Conservation (phyloP, 495 filamentous ascomycete genomes). For the Trichoderma parareesei region DNA sequence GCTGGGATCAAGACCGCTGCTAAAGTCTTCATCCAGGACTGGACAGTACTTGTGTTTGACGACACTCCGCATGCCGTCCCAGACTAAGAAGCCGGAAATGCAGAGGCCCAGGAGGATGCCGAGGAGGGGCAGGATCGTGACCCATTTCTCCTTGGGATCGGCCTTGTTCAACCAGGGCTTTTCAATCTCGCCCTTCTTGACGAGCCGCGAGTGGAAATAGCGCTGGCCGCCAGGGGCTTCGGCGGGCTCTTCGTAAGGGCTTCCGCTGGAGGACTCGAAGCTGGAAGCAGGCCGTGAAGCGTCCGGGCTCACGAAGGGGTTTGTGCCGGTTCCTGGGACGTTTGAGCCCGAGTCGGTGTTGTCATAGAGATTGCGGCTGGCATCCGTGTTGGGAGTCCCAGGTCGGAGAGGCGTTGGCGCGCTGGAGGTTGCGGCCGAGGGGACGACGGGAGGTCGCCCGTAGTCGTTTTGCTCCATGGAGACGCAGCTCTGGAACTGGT, state of each 20-base stretch:
- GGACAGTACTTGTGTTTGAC: conserved; percentile 67
- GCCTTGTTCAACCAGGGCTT: conserved; percentile 60
- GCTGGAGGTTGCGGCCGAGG: conserved; percentile 21
- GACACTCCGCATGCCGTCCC: conserved; percentile 59
- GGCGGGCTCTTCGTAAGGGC: conserved; percentile 21
- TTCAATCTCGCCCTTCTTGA: conserved; percentile 61
- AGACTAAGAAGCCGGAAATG: conserved; percentile 60
- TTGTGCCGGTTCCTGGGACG: conserved; percentile 22
- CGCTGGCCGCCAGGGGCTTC: conserved; percentile 28
- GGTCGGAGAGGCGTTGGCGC: conserved; percentile 29
- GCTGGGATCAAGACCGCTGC: conserved; percentile 46
- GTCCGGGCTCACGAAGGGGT: conserved; percentile 52
- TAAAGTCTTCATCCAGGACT: conserved; percentile 63
- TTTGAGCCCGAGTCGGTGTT: conserved; percentile 29
- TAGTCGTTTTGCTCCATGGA: conserved; percentile 19
- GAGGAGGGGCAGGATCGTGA: conserved; percentile 65
- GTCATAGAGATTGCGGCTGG: conserved; percentile 24
- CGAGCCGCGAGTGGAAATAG: conserved; percentile 69
- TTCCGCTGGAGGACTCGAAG: conserved; percentile 38
- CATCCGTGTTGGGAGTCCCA: conserved; percentile 31
- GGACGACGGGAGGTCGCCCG: conserved; percentile 7
- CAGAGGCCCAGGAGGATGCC: conserved; percentile 58
- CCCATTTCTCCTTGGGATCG: conserved; percentile 78
- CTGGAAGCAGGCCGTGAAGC: conserved; percentile 47
- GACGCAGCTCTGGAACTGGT: background rate